Evolutionary conservation across 225 moss, liverwort and hornwort genomes (phyloP).

Genomic region (Marchantia polymorpha): DNA sequence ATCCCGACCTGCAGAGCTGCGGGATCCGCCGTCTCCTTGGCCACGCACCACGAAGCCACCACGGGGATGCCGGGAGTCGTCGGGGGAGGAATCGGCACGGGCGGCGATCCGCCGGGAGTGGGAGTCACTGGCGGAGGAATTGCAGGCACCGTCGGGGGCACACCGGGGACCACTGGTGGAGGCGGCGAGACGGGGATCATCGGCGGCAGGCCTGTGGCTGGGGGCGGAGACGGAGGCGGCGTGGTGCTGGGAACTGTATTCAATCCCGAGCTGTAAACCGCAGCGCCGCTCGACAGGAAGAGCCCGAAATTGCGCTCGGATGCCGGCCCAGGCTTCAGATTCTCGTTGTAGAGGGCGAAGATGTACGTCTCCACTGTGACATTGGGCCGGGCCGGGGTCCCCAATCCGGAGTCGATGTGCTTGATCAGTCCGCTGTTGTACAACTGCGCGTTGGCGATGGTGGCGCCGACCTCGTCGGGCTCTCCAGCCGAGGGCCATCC

Average conservation of each 20-base stretch:
- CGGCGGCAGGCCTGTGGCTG: not conserved
- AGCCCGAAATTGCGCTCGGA: slow-evolving; percentile 58
- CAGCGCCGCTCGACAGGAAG: slow-evolving; percentile 34
- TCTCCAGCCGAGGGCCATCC: slow-evolving; percentile 60
- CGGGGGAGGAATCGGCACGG: not conserved
- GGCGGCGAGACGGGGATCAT: not conserved
- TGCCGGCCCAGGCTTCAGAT: slow-evolving; percentile 46
- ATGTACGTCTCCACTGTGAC: slow-evolving; percentile 43
- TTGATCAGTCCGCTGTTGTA: slow-evolving; percentile 56
- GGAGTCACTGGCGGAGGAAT: not conserved
- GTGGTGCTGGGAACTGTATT: not conserved
- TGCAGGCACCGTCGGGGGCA: not conserved
- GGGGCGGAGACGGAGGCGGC: slow-evolving; percentile 4
- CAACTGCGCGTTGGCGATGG: slow-evolving; percentile 34
- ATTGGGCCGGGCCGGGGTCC: slow-evolving; percentile 52
- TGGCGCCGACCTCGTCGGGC: slow-evolving; percentile 27
- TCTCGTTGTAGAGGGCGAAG: slow-evolving; percentile 64
- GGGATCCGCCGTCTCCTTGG: slow-evolving; percentile 42
- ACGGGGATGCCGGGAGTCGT: not conserved
- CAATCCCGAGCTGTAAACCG: slow-evolving; percentile 39
- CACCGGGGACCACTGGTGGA: no score
- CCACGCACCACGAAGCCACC: slow-evolving; percentile 60
- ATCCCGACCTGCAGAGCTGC: slow-evolving; percentile 49
- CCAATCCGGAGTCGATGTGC: slow-evolving; percentile 34
- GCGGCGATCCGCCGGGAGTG: not conserved